Percentiles rank a stretch among this genome's conserved stretches.
phyloP scores from a whole-genome alignment of 2,329 filamentous ascomycete species.

The Chaetomiaceae sp. region DNA sequence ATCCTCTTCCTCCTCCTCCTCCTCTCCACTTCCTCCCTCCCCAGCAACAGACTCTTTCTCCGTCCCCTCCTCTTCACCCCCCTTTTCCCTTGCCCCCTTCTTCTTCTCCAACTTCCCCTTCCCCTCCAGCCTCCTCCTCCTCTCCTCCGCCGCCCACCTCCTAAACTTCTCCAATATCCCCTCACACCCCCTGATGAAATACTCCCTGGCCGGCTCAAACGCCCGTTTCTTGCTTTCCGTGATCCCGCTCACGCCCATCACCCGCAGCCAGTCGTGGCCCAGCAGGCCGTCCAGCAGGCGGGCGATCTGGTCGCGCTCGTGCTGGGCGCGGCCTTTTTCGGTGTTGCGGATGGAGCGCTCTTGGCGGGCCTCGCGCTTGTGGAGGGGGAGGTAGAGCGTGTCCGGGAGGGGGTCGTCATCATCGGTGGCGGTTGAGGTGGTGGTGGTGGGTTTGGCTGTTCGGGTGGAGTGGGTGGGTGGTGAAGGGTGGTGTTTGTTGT shows the following conservation, averaged over 20 bases:
- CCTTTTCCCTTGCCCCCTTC: conserved; percentile 34
- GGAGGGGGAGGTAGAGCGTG: conserved; percentile 48
- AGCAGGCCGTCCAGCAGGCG: conserved; percentile 74
- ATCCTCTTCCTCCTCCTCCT: conserved; percentile 23
- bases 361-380: conserved; percentile 50
- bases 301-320: conserved; percentile 62
- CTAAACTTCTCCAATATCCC: conserved; percentile 82
- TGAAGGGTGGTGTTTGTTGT: background rate
- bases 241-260: conserved; percentile 82
- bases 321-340: conserved; percentile 60
- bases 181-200: conserved; percentile 81
- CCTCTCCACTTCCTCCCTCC: conserved; percentile 32
- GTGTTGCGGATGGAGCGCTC: conserved; percentile 61
- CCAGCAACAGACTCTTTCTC: conserved; percentile 25
- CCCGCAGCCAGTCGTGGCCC: conserved; percentile 86
- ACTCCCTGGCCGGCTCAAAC: conserved; percentile 78
- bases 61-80: conserved; percentile 27
- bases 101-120: conserved; percentile 66
- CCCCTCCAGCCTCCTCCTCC: conserved; percentile 57
- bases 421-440: background rate
- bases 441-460: background rate
- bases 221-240: conserved; percentile 82
- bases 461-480: too few relatives aligned
- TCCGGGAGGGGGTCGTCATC: conserved; percentile 53
- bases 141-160: conserved; percentile 85